phyloP scores from a whole-genome alignment of 2,329 filamentous ascomycete genomes.

The Tricladium varicosporioides region DNA sequence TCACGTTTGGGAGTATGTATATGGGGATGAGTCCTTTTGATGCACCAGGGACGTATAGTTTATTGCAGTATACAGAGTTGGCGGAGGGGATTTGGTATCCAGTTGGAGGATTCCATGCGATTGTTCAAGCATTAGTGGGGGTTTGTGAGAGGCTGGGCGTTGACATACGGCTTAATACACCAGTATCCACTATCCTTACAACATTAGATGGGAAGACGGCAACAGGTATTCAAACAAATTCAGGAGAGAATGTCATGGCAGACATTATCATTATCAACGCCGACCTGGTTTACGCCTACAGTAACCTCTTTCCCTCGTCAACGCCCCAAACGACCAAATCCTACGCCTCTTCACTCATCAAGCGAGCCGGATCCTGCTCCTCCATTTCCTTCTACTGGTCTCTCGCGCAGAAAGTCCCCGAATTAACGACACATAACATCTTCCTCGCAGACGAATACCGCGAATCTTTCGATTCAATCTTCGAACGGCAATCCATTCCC shows the following conservation, averaged over 20 bases:
- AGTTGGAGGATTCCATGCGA: slow-evolving; percentile 65
- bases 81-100: slow-evolving; percentile 78
- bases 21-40: slow-evolving; percentile 80
- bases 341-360: slow-evolving; percentile 41
- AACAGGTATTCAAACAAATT: slow-evolving; percentile 57
- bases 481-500: slow-evolving; percentile 66
- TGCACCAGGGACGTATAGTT: slow-evolving; percentile 70
- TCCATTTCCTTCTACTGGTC: slow-evolving; percentile 79
- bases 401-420: slow-evolving; percentile 56
- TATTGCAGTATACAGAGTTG: slow-evolving; percentile 73
- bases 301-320: slow-evolving; percentile 53
- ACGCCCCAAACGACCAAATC: slow-evolving; percentile 12
- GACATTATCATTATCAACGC: slow-evolving; percentile 71
- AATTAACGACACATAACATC: slow-evolving; percentile 71
- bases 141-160: slow-evolving; percentile 62
- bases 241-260: slow-evolving; percentile 56
- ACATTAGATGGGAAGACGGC: slow-evolving; percentile 50
- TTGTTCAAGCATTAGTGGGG: slow-evolving; percentile 61
- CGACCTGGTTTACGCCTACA: slow-evolving; percentile 73
- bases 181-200: slow-evolving; percentile 55
- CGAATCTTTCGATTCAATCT: slow-evolving; percentile 74
- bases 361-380: slow-evolving; percentile 62
- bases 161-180: slow-evolving; percentile 57
- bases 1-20: slow-evolving; percentile 80
- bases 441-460: slow-evolving; percentile 73